Conservation (phyloP, 305 asterid species). For the Fraxinus nigra region DNA sequence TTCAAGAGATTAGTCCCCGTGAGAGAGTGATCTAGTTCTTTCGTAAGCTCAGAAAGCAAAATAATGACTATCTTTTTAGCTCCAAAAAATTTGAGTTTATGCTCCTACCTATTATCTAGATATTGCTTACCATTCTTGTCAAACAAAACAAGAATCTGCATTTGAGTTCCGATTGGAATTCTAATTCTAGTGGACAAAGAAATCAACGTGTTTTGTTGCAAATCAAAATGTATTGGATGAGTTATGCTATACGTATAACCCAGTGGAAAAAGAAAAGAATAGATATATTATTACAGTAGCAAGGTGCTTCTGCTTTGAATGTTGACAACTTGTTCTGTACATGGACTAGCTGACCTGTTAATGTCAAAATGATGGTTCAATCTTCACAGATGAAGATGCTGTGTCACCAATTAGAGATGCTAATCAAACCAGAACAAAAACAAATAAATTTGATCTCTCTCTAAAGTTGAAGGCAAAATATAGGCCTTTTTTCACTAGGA, state of each 20-base stretch:
- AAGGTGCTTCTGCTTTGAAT: constrained; percentile 3
- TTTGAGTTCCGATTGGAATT: too few species aligned
- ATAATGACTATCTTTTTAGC: too few species aligned
- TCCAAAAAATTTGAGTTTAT: too few species aligned
- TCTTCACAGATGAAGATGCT: not conserved
- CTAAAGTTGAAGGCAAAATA: not conserved
- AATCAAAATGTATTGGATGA: not conserved
- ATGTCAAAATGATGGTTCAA: not conserved
- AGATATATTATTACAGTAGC: not conserved
- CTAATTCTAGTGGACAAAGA: too few species aligned
- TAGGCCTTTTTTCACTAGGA: not conserved
- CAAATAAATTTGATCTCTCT: not conserved
- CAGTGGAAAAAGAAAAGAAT: not conserved
- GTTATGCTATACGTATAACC: not conserved
- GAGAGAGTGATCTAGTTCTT: too few species aligned
- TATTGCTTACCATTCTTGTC: too few species aligned
- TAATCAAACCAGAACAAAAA: not conserved
- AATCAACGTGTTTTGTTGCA: not conserved
- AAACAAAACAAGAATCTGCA: too few species aligned
- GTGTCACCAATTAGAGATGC: not conserved
- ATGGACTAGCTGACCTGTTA: not conserved
- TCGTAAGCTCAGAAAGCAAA: too few species aligned
- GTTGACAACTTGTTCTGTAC: not conserved
- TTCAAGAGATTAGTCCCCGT: too few species aligned
- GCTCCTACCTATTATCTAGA: too few species aligned